These are phyloP conservation scores for Ottelia alismoides DNA, from an alignment of 106 monocot species.

Conservation along the genomic window DNA sequence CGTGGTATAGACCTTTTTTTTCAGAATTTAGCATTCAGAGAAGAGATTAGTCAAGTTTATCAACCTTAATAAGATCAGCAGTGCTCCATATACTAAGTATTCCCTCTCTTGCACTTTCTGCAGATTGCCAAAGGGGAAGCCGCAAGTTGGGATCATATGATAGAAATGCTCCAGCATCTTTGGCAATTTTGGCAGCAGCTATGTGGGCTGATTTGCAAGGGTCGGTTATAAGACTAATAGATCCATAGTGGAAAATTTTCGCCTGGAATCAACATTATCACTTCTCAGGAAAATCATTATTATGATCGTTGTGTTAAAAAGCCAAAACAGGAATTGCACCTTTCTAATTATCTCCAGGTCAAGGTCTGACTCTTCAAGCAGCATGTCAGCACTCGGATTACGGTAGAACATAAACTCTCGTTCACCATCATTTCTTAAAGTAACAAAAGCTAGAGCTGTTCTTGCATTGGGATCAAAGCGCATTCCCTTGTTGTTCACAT, in stretches of 20 bases:
- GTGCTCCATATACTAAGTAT: slow-evolving; percentile 88
- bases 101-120: slow-evolving; percentile 86
- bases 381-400: slow-evolving; percentile 99
- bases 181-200: slow-evolving; percentile 79
- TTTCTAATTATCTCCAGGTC: slow-evolving; percentile 81
- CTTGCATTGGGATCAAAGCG: slow-evolving; percentile 90
- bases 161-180: slow-evolving; percentile 81
- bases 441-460: slow-evolving; percentile 97
- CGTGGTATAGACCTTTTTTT: no score
- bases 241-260: slow-evolving; percentile 93
- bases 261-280: no score
- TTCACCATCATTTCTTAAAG: slow-evolving; percentile 77
- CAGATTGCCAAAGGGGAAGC: slow-evolving; percentile 93
- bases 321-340: slow-evolving; percentile 18
- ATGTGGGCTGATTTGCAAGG: slow-evolving; percentile 90
- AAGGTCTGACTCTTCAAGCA: slow-evolving; percentile 83
- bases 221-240: slow-evolving; percentile 97
- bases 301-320: background rate
- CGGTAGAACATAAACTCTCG: slow-evolving; percentile 99
- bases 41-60: no score
- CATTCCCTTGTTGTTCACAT: slow-evolving; percentile 73
- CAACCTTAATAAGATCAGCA: slow-evolving; percentile 96
- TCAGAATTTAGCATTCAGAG: no score
- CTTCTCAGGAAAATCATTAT: background rate
- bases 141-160: slow-evolving; percentile 96